Evolutionary conservation across 192 early-diverging fungal genomes (phyloP).

Genomic region (Chytriomyces confervae): DNA sequence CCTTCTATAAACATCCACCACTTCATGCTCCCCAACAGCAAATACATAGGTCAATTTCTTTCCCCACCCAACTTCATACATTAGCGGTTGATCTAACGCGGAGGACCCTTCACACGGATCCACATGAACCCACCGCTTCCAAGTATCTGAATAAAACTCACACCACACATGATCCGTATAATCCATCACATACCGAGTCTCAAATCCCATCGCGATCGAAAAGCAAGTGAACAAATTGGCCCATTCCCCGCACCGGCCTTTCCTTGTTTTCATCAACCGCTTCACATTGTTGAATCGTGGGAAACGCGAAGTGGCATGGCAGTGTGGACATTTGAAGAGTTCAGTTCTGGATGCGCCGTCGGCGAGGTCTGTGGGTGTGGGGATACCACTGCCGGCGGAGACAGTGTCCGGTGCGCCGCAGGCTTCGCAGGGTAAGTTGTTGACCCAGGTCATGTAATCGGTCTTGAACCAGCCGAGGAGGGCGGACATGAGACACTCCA

Average conservation of each 20-base stretch:
- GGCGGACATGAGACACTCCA: constrained; percentile 39
- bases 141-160: constrained; percentile 41
- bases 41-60: constrained; percentile 52
- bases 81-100: constrained; percentile 42
- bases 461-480: constrained; percentile 51
- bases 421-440: constrained; percentile 36
- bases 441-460: constrained; percentile 54
- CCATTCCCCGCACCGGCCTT: constrained; percentile 56
- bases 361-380: constrained; percentile 32
- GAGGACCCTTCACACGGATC: constrained; percentile 43
- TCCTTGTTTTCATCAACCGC: constrained; percentile 46
- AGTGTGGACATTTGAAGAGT: constrained; percentile 38
- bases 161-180: constrained; percentile 58
- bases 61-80: constrained; percentile 56
- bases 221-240: constrained; percentile 51
- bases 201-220: constrained; percentile 46
- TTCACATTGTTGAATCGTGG: constrained; percentile 48
- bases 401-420: constrained; percentile 34
- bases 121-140: constrained; percentile 43
- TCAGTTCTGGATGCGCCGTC: constrained; percentile 40
- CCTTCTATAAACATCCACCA: constrained; percentile 43
- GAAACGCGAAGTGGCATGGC: constrained; percentile 40
- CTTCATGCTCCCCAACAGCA: constrained; percentile 33
- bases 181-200: constrained; percentile 52
- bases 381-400: constrained; percentile 19